phyloP scores from a whole-genome alignment of 2,329 filamentous ascomycete genomes.

The Arthroderma sp. region DNA sequence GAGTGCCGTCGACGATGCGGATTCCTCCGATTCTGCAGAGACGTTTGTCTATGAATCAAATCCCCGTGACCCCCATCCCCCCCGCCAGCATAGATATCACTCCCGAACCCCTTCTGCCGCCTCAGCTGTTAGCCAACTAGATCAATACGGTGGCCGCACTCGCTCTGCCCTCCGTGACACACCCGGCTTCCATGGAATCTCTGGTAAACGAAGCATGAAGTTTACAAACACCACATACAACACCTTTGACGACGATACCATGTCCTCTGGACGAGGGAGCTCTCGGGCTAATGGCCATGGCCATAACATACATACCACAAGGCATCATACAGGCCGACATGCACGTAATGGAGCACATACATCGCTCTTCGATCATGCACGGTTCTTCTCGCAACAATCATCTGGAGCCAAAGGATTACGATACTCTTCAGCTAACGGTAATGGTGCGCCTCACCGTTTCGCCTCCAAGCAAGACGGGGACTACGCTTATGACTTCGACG shows the following conservation, averaged over 20 bases:
- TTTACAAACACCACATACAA: slow-evolving; percentile 58
- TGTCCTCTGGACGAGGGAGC: slow-evolving; percentile 49
- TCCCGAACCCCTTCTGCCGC: slow-evolving; percentile 91
- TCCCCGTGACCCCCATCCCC: slow-evolving; percentile 49
- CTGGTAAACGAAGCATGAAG: slow-evolving; percentile 88
- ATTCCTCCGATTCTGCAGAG: slow-evolving; percentile 94
- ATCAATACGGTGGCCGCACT: slow-evolving; percentile 40
- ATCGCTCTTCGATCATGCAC: slow-evolving; percentile 65
- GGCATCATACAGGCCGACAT: slow-evolving; percentile 70
- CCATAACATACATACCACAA: slow-evolving; percentile 50
- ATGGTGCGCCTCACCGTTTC: slow-evolving; percentile 43
- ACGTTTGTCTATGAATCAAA: slow-evolving; percentile 99
- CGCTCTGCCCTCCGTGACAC: slow-evolving; percentile 55
- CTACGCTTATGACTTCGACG: slow-evolving; percentile 68
- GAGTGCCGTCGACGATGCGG: slow-evolving; percentile 86
- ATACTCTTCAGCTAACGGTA: slow-evolving; percentile 39
- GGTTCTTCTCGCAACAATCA: slow-evolving; percentile 44
- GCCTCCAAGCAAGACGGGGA: slow-evolving; percentile 48
- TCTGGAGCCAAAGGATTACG: slow-evolving; percentile 52
- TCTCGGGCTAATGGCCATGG: slow-evolving; percentile 48
- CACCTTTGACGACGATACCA: slow-evolving; percentile 52
- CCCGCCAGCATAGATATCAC: slow-evolving; percentile 63
- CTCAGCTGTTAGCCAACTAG: slow-evolving; percentile 48
- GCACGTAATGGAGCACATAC: slow-evolving; percentile 57
- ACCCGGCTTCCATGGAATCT: slow-evolving; percentile 44